Percentiles rank a stretch among this genome's conserved stretches.
These are phyloP conservation scores for Nigrospora osmanthi DNA, from an alignment of 2,329 filamentous ascomycete genomes.

Conservation along the genomic window DNA sequence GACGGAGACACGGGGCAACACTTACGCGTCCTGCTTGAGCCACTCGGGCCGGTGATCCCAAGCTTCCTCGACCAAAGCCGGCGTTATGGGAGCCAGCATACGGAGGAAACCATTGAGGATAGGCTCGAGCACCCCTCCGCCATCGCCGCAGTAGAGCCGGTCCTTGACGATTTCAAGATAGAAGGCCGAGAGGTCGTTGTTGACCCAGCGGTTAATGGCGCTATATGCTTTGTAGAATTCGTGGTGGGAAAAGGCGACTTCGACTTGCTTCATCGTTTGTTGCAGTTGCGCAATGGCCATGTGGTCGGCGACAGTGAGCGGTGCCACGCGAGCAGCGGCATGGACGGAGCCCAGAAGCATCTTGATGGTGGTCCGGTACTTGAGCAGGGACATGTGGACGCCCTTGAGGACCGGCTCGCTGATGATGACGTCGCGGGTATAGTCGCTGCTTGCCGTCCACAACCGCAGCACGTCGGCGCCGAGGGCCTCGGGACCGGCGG, in stretches of 20 bases:
- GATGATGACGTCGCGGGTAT: conserved; percentile 79
- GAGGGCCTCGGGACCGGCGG: conserved; percentile 56
- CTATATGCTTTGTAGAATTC: conserved; percentile 77
- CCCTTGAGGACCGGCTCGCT: conserved; percentile 69
- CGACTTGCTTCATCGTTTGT: conserved; percentile 57
- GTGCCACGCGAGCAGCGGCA: conserved; percentile 38
- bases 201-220: conserved; percentile 72
- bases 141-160: conserved; percentile 75
- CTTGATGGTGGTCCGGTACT: conserved; percentile 84
- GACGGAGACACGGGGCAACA: conserved; percentile 24
- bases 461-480: conserved; percentile 82
- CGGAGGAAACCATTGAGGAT: conserved; percentile 67
- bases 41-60: conserved; percentile 69
- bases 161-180: conserved; percentile 94
- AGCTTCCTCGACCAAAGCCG: conserved; percentile 78
- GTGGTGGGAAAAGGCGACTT: conserved; percentile 57
- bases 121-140: conserved; percentile 53
- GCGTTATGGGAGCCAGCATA: conserved; percentile 75
- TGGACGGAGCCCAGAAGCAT: conserved; percentile 76
- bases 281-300: conserved; percentile 71
- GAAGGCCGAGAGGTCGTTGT: conserved; percentile 79
- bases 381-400: conserved; percentile 70
- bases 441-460: conserved; percentile 89
- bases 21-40: conserved; percentile 44
- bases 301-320: conserved; percentile 56